These are phyloP conservation scores for Galerina marginata DNA, from an alignment of 768 basidiomycete genomes.

Conservation along the genomic window DNA sequence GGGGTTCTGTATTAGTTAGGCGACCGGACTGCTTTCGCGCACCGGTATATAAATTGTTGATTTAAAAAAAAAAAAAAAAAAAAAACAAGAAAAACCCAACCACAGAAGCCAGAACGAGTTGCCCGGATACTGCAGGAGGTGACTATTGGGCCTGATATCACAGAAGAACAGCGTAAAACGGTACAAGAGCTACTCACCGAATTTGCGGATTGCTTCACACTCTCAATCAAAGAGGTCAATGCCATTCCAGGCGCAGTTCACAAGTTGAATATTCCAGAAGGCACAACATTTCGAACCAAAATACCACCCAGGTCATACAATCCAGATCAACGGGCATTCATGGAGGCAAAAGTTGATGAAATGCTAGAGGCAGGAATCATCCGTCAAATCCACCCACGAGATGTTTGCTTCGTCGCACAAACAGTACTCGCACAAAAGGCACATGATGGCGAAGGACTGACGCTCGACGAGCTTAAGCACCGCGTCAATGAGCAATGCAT, in stretches of 20 bases:
- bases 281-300: constrained; percentile 32
- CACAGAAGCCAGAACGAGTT: constrained; percentile 29
- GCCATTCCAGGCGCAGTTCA: constrained; percentile 37
- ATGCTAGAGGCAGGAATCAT: constrained; percentile 42
- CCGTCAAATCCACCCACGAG: constrained; percentile 25
- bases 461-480: constrained; percentile 38
- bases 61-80: too few species aligned
- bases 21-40: too few species aligned
- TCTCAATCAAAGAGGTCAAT: constrained; percentile 40
- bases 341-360: constrained; percentile 38
- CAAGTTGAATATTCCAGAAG: constrained; percentile 36
- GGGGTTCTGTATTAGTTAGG: too few species aligned
- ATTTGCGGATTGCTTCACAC: constrained; percentile 45
- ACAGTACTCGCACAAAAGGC: constrained; percentile 41
- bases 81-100: too few species aligned
- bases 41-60: too few species aligned
- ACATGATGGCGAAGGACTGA: constrained; percentile 32
- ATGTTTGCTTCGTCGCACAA: constrained; percentile 36
- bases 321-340: constrained; percentile 31
- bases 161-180: constrained; percentile 18
- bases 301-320: too few species aligned
- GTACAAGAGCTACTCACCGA: constrained; percentile 27
- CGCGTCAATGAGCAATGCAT: constrained; percentile 39
- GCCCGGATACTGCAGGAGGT: constrained; percentile 24
- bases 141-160: constrained; percentile 35